phyloP scores from a whole-genome alignment of 2,329 filamentous ascomycete genomes.

The Ramularia endophylla region DNA sequence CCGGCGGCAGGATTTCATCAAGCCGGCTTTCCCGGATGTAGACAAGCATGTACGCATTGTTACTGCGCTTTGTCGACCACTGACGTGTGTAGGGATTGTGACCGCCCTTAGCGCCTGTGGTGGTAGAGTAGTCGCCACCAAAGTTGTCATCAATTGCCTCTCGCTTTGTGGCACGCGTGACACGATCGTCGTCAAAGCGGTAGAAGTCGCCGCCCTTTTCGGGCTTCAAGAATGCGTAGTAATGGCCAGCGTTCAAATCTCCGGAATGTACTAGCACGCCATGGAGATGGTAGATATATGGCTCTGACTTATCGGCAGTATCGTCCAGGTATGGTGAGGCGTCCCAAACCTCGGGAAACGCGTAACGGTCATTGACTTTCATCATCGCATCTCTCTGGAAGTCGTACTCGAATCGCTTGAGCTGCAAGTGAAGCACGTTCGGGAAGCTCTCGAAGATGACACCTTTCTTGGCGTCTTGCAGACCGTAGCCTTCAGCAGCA shows the following conservation, averaged over 20 bases:
- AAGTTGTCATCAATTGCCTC: slow-evolving; percentile 97
- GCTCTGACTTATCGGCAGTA: slow-evolving; percentile 77
- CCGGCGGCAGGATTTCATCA: slow-evolving; percentile 73
- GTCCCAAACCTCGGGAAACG: slow-evolving; percentile 79
- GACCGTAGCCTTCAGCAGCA: slow-evolving; percentile 81
- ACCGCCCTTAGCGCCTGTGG: slow-evolving; percentile 51
- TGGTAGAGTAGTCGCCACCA: slow-evolving; percentile 67
- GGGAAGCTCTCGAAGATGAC: slow-evolving; percentile 97
- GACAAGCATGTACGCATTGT: slow-evolving; percentile 98
- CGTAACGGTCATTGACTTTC: slow-evolving; percentile 94
- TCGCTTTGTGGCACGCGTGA: slow-evolving; percentile 85
- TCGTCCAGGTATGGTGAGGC: slow-evolving; percentile 81
- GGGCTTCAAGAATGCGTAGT: slow-evolving; percentile 95
- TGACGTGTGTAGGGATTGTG: slow-evolving; percentile 60
- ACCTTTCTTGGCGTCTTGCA: slow-evolving; percentile 96
- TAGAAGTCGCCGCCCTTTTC: slow-evolving; percentile 92
- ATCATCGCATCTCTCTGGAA: slow-evolving; percentile 95
- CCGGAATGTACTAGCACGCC: slow-evolving; percentile 95
- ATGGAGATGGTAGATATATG: slow-evolving; percentile 88
- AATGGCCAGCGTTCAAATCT: slow-evolving; percentile 94
- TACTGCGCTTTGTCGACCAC: slow-evolving; percentile 60
- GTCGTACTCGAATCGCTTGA: slow-evolving; percentile 98
- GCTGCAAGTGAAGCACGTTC: slow-evolving; percentile 85
- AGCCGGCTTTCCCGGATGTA: slow-evolving; percentile 85
- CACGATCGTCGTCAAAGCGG: slow-evolving; percentile 94